Base-by-base conservation (phyloP, 2,329 filamentous ascomycete species). In the Tolypocladium capitatum region DNA sequence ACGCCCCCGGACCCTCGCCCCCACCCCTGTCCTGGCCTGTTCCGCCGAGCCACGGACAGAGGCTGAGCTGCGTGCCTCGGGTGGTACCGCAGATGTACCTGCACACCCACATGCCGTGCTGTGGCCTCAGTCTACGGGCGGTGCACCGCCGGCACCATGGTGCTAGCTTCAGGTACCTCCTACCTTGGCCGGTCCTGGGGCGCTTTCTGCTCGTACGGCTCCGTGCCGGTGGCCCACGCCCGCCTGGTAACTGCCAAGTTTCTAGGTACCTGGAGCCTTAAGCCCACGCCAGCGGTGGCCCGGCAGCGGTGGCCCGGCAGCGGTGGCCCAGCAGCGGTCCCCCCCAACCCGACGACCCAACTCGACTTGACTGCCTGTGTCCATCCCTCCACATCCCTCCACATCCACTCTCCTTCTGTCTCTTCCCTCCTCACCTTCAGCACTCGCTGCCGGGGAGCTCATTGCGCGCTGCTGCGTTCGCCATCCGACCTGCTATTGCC, bases 401-500 rank as follows among this genome's bases (percentile, higher is more conserved):
- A n/a, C 21, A 13, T 33, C 49, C 52, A 46, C 48, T 44, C 46
- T 38, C 47, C 24, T 31, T 40, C 44, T 18, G 41, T 48, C 46
- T 50, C 35, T 31, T 41, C 43, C 31, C 46, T 41, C 21, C 46
- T 47, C 24, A 27, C 30, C 44, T 20, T 48, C 30, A 43, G 46
- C 34, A 45, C 45, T 40, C 43, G 32, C 24, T 2, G 28, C 31
- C 24, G 28, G 35, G 28, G 33, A 46, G 42, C 36, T 45, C 47
- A 48, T 46, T 53, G 49, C 48, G 44, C 45, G 33, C 53, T 55
- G 46, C 49, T 49, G 52, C 51, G 48, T 54, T 49, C 49, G 48
- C 50, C 47, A 53, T 58, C 54, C 52, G 51, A 50, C 38, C 34
- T 8, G 20, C 42, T 55, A 52, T 50, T 52, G 52, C 51, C 48